phyloP scores from a whole-genome alignment of 805 yeast genomes.

The Clavispora phyllophila region DNA sequence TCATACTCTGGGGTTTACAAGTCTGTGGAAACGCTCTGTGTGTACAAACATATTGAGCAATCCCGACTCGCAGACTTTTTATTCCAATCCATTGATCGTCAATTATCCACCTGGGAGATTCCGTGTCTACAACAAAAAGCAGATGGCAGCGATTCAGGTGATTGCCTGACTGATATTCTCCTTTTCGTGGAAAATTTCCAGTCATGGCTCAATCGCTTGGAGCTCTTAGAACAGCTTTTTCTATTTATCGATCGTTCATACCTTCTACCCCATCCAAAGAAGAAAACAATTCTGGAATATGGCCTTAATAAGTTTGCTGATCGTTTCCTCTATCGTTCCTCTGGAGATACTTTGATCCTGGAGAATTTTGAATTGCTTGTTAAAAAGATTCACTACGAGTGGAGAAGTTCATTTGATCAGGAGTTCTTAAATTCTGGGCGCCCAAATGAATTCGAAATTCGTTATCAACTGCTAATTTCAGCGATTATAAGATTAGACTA shows the following conservation, averaged over 20 bases:
- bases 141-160: background rate
- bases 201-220: conserved; percentile 23
- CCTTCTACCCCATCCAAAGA: conserved; percentile 27
- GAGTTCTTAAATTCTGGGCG: background rate
- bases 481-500: background rate
- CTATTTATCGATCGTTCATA: conserved; percentile 33
- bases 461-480: background rate
- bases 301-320: conserved; percentile 21
- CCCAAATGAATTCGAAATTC: background rate
- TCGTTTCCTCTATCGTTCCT: conserved; percentile 4
- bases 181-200: conserved; percentile 14
- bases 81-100: conserved; percentile 15
- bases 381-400: background rate
- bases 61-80: conserved; percentile 20
- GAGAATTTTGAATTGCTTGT: background rate
- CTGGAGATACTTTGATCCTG: background rate
- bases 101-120: conserved; percentile 5
- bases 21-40: conserved; percentile 29
- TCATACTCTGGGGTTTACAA: conserved; percentile 13
- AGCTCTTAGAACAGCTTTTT: conserved; percentile 25
- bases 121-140: background rate
- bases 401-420: background rate
- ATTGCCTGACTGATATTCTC: background rate
- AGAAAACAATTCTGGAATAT: conserved; percentile 19
- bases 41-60: conserved; percentile 29